A percentile compares a stretch with the other conserved stretches of the same genome.
phyloP scores from a whole-genome alignment of 495 filamentous ascomycete genomes.

The Trichocladium uniseriatum region DNA sequence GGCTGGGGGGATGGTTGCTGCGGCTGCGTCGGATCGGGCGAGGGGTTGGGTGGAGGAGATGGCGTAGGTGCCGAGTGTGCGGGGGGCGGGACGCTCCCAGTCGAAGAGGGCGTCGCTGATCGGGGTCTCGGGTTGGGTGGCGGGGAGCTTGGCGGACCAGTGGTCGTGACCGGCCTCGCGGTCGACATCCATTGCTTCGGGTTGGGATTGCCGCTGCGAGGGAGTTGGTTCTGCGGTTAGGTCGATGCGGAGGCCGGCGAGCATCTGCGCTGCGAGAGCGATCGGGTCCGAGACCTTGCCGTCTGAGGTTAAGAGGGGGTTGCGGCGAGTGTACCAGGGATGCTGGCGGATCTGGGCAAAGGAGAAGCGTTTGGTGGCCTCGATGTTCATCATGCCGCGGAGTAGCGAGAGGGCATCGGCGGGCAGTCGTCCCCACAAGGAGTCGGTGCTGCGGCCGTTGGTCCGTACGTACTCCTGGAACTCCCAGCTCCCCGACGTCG shows the following conservation, averaged over 20 bases:
- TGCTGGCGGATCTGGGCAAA: constrained; percentile 83
- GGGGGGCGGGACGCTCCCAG: constrained; percentile 54
- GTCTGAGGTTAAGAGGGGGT: constrained; percentile 61
- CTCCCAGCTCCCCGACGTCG: constrained; percentile 68
- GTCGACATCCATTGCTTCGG: constrained; percentile 54
- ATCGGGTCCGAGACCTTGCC: constrained; percentile 74
- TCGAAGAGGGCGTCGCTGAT: constrained; percentile 62
- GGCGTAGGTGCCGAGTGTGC: constrained; percentile 38
- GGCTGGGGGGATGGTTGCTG: constrained; percentile 8
- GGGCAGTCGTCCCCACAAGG: constrained; percentile 77
- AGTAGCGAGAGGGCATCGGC: constrained; percentile 73
- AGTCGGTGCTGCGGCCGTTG: constrained; percentile 69
- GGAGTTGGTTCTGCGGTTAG: constrained; percentile 60
- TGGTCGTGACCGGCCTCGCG: constrained; percentile 14
- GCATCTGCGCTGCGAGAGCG: constrained; percentile 81
- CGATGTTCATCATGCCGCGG: constrained; percentile 85
- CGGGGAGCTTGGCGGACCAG: constrained; percentile 34
- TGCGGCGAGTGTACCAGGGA: constrained; percentile 87
- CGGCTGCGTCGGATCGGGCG: constrained; percentile 22
- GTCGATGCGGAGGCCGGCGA: constrained; percentile 86
- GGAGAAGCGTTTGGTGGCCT: constrained; percentile 66
- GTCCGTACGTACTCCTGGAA: constrained; percentile 76
- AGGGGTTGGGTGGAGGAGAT: constrained; percentile 50
- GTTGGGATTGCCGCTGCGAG: constrained; percentile 30
- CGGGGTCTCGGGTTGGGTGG: constrained; percentile 74